Percentiles rank a stretch among this genome's conserved stretches.
Evolutionary conservation across 2,329 filamentous ascomycete genomes (phyloP).

Genomic region (Fusarium scirpi): DNA sequence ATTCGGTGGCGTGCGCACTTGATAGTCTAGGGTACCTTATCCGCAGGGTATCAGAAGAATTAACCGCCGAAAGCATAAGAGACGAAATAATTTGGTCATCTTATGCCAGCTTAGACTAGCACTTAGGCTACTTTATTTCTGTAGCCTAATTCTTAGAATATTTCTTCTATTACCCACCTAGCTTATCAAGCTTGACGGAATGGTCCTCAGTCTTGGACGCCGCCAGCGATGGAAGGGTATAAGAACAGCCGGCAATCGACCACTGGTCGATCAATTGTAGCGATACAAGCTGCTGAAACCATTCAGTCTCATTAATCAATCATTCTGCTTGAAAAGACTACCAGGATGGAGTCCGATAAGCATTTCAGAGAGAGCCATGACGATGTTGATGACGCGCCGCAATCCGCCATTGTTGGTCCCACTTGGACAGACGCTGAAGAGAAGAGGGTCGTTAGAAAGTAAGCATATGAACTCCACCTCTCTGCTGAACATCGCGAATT

Average conservation of each 20-base stretch:
- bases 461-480: constrained; percentile 20
- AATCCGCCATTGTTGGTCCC: not conserved
- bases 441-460: constrained; percentile 24
- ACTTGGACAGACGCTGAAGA: constrained; percentile 31
- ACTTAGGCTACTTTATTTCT: too few species aligned
- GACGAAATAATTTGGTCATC: too few species aligned
- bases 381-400: not conserved
- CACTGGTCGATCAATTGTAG: not conserved
- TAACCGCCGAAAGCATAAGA: too few species aligned
- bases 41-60: too few species aligned
- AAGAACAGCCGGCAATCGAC: not conserved
- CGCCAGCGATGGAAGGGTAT: not conserved
- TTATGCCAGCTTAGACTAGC: too few species aligned
- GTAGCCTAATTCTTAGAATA: too few species aligned
- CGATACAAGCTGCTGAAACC: not conserved
- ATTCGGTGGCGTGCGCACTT: constrained; percentile 9
- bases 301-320: not conserved
- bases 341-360: not conserved
- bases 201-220: not conserved
- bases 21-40: not conserved
- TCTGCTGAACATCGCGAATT: not conserved
- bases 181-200: not conserved
- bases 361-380: not conserved
- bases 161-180: too few species aligned
- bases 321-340: not conserved